These are phyloP conservation scores for Phylloporus sp. DNA, from an alignment of 1,284 basidiomycete species.

Conservation along the genomic window DNA sequence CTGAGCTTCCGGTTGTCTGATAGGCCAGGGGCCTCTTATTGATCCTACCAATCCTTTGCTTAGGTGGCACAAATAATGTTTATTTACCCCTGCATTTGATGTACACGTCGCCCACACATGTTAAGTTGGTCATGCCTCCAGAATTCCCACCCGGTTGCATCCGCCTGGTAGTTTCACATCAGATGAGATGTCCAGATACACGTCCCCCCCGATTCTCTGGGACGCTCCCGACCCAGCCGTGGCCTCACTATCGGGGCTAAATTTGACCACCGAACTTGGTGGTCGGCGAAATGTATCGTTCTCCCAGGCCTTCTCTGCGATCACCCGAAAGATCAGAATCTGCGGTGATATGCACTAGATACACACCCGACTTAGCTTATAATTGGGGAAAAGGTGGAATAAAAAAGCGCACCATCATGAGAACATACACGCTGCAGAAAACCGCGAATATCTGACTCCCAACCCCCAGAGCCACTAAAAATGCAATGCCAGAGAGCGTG, in stretches of 20 bases:
- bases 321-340: conserved; percentile 23
- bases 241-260: neutral
- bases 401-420: conserved; percentile 7
- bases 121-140: no score
- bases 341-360: conserved; percentile 28
- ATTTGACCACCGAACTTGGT: neutral
- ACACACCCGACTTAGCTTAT: neutral
- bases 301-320: conserved; percentile 9
- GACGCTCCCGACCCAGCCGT: neutral
- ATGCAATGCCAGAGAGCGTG: conserved; percentile 3
- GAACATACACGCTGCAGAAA: neutral
- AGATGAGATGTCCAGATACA: no score
- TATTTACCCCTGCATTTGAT: no score
- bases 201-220: neutral
- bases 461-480: neutral
- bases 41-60: no score
- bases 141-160: no score
- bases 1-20: no score
- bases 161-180: no score
- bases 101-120: no score
- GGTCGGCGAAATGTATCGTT: neutral
- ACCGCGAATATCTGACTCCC: neutral
- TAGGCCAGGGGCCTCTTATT: no score
- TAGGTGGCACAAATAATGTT: no score
- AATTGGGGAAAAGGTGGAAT: no score